A percentile compares a stretch with the other conserved stretches of the same genome.
phyloP scores from a whole-genome alignment of 345 rosid species.

The Salix arbutifolia region DNA sequence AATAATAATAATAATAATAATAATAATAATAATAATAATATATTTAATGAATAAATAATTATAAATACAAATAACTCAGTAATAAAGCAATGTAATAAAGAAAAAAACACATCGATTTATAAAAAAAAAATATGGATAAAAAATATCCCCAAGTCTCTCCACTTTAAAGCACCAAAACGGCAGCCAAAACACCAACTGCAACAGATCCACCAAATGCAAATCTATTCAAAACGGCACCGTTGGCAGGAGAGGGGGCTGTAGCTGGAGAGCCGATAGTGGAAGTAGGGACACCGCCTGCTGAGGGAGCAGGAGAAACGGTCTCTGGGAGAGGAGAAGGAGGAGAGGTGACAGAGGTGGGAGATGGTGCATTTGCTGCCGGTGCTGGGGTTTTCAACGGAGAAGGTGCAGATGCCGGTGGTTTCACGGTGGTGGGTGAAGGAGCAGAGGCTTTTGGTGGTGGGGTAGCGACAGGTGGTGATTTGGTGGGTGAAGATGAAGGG shows the following conservation, averaged over 20 bases:
- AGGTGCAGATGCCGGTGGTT: conserved; percentile 2
- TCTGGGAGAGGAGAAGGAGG: conserved; percentile 24
- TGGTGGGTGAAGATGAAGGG: background rate
- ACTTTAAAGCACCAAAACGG: conserved; percentile 29
- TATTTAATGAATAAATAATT: background rate
- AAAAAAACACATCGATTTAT: background rate
- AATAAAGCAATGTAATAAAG: background rate
- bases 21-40: too few relatives aligned
- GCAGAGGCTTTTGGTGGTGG: background rate
- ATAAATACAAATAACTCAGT: background rate
- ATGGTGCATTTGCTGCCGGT: conserved; percentile 5
- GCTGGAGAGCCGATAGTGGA: conserved; percentile 20
- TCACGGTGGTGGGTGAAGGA: background rate
- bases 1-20: too few relatives aligned
- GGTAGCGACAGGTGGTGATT: background rate
- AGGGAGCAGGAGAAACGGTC: background rate
- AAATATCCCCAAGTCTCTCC: background rate
- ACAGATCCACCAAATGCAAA: conserved; percentile 25
- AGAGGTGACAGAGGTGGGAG: conserved; percentile 17
- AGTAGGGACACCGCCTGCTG: background rate
- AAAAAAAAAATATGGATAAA: background rate
- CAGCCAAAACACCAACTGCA: conserved; percentile 25
- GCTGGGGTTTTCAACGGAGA: conserved; percentile 13
- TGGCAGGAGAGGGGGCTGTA: conserved; percentile 33
- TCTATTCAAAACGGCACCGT: conserved; percentile 30